phyloP scores from a whole-genome alignment of 129 eudicot species.

The Flaveria linearis region DNA sequence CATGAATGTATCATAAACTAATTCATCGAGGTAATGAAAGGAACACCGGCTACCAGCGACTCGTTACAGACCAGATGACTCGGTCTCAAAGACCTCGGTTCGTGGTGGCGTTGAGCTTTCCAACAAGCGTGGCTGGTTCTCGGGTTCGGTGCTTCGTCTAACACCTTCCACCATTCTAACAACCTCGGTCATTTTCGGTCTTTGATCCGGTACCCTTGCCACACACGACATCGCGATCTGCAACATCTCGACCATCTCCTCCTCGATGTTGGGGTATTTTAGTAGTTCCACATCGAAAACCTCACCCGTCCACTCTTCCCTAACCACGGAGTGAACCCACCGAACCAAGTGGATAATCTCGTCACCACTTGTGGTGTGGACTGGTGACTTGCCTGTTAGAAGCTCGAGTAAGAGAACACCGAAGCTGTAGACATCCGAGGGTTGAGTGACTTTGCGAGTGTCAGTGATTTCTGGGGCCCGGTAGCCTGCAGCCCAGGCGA shows the following conservation, averaged over 20 bases:
- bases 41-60: constrained; percentile 7
- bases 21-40: constrained; percentile 68
- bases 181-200: constrained; percentile 84
- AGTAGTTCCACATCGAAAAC: constrained; percentile 85
- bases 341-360: constrained; percentile 85
- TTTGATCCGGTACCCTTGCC: constrained; percentile 65
- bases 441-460: constrained; percentile 75
- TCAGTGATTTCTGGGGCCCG: constrained; percentile 93
- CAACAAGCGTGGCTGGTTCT: constrained; percentile 36
- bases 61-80: constrained; percentile 22
- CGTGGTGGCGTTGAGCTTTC: constrained; percentile 40
- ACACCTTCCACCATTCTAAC: constrained; percentile 78
- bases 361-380: constrained; percentile 81
- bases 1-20: constrained; percentile 13
- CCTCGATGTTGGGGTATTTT: constrained; percentile 77
- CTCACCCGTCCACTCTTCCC: constrained; percentile 98
- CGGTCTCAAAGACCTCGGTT: constrained; percentile 34
- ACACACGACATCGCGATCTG: constrained; percentile 89
- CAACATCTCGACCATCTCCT: constrained; percentile 87
- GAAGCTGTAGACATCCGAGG: constrained; percentile 86
- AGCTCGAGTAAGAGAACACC: constrained; percentile 89
- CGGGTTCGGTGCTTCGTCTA: constrained; percentile 33
- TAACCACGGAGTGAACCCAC: constrained; percentile 95
- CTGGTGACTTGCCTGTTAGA: constrained; percentile 81
- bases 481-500: constrained; percentile 93